Conservation (phyloP, 768 basidiomycete species). For the Collybiopsis confluens region DNA sequence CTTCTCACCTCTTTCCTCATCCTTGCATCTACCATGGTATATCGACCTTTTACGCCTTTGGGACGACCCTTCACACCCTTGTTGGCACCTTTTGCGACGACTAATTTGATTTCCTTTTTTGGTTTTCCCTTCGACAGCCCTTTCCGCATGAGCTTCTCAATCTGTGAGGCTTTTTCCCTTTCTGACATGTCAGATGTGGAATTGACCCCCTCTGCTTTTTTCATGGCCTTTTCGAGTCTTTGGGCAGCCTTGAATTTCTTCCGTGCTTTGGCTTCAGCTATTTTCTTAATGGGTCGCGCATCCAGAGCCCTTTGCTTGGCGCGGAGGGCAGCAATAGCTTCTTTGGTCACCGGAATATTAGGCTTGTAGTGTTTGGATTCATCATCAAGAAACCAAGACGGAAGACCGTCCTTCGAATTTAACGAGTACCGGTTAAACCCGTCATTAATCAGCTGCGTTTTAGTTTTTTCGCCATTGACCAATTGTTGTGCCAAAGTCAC, state of each 20-base stretch:
- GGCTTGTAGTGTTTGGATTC: constrained; percentile 90
- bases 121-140: constrained; percentile 63
- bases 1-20: constrained; percentile 85
- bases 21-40: constrained; percentile 89
- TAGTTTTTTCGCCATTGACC: constrained; percentile 86
- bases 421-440: constrained; percentile 95
- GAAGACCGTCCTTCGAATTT: constrained; percentile 87
- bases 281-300: constrained; percentile 97
- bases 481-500: constrained; percentile 87
- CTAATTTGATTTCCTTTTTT: constrained; percentile 75
- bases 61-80: constrained; percentile 90
- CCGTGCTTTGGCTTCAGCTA: constrained; percentile 96
- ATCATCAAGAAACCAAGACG: constrained; percentile 96
- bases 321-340: constrained; percentile 80
- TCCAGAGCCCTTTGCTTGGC: constrained; percentile 92
- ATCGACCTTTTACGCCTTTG: constrained; percentile 93
- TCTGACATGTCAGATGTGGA: constrained; percentile 89
- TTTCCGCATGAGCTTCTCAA: constrained; percentile 87
- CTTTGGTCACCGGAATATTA: constrained; percentile 96
- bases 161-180: constrained; percentile 89
- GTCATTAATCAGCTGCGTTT: constrained; percentile 85
- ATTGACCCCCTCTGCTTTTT: constrained; percentile 93
- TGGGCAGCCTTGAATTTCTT: constrained; percentile 90
- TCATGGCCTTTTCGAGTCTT: constrained; percentile 85
- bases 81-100: constrained; percentile 89